These are phyloP conservation scores for Arachis monticola DNA, from an alignment of 331 rosid genomes.

Conservation along the genomic window DNA sequence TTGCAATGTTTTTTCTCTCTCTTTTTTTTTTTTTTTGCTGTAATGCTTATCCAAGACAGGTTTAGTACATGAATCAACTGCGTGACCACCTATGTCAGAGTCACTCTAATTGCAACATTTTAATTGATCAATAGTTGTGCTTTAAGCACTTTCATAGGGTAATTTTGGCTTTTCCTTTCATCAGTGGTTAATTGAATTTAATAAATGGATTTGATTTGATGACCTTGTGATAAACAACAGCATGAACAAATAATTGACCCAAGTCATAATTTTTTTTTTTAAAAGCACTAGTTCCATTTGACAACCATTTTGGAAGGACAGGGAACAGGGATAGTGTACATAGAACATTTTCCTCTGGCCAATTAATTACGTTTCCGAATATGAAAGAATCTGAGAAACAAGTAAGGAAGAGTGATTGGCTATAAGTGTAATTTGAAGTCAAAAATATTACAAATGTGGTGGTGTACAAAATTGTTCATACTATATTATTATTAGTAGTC, in stretches of 20 bases:
- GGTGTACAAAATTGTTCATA: not conserved
- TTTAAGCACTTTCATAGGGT: not conserved
- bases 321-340: not conserved
- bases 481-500: not conserved
- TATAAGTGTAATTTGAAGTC: not conserved
- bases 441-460: not conserved
- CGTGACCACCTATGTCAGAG: too few relatives aligned
- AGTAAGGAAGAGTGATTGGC: not conserved
- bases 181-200: not conserved
- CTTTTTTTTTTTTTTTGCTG: too few relatives aligned
- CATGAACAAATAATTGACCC: not conserved
- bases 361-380: conserved; percentile 7
- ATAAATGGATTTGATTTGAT: not conserved
- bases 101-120: not conserved
- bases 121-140: not conserved
- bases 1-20: too few relatives aligned
- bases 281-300: not conserved
- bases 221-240: not conserved
- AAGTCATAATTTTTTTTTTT: too few relatives aligned
- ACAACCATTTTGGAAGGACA: not conserved
- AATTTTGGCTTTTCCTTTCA: conserved; percentile 21
- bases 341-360: not conserved
- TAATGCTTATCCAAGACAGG: too few relatives aligned
- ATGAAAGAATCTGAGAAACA: too few relatives aligned
- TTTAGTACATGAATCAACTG: too few relatives aligned